phyloP scores from a whole-genome alignment of 2,329 filamentous ascomycete genomes.

The Colletotrichum cuscutae region DNA sequence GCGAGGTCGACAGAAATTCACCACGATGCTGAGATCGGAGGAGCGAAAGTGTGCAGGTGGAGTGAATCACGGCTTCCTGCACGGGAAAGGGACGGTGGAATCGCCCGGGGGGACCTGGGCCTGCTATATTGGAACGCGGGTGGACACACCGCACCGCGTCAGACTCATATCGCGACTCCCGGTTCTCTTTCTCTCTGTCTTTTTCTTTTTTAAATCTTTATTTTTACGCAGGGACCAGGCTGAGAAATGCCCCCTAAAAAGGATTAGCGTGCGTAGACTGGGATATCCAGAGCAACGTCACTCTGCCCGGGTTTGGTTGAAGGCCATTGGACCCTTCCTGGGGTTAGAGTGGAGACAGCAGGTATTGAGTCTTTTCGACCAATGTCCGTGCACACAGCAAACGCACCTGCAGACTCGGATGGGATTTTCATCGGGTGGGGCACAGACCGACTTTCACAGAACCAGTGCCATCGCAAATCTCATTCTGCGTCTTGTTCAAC shows the following conservation, averaged over 20 bases:
- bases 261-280: constrained; percentile 2
- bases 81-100: constrained; percentile 30
- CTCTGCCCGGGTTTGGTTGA: background rate
- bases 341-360: background rate
- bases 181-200: background rate
- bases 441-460: constrained; percentile 16
- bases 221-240: background rate
- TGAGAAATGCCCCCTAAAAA: background rate
- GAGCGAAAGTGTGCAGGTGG: constrained; percentile 30
- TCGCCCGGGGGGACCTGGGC: constrained; percentile 25
- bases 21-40: constrained; percentile 16
- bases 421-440: constrained; percentile 34
- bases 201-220: constrained; percentile 2
- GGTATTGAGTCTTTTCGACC: background rate
- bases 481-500: constrained; percentile 2
- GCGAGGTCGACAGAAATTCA: constrained; percentile 16
- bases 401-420: background rate
- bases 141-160: constrained; percentile 29
- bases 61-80: constrained; percentile 33
- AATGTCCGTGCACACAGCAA: background rate
- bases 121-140: constrained; percentile 34
- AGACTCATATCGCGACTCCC: constrained; percentile 27
- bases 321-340: constrained; percentile 23
- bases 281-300: constrained; percentile 34
- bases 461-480: constrained; percentile 14